Evolutionary conservation across 192 early-diverging fungal species (phyloP).

Genomic region (Entophlyctis luteolus): DNA sequence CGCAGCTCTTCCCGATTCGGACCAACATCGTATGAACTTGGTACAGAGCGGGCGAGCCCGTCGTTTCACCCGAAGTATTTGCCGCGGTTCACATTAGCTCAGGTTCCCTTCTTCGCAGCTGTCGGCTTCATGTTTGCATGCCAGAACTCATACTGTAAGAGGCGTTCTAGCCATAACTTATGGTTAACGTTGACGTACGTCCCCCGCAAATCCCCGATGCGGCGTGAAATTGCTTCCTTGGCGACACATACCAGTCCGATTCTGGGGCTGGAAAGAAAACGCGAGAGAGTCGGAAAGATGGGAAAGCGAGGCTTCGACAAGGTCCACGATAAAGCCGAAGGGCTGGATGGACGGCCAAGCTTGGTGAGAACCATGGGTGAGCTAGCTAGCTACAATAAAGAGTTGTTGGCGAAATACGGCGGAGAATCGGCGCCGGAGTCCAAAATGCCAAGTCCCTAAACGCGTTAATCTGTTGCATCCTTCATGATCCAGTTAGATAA

Average conservation of each 20-base stretch:
- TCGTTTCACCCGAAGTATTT: conserved; percentile 42
- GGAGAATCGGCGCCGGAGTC: too few species aligned
- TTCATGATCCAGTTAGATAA: too few species aligned
- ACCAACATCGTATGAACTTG: background rate
- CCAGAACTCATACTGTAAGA: conserved; percentile 63
- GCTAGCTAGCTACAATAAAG: too few species aligned
- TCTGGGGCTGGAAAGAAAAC: conserved; percentile 92
- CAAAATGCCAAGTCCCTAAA: too few species aligned
- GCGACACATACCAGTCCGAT: conserved; percentile 60
- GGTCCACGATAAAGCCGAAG: conserved; percentile 1
- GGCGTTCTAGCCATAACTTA: background rate
- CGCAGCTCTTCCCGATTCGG: background rate
- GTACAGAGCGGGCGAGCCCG: conserved; percentile 42
- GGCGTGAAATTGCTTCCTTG: too few species aligned
- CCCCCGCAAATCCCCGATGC: background rate
- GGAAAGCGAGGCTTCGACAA: conserved; percentile 31
- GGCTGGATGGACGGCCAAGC: conserved; percentile 17
- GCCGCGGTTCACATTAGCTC: conserved; percentile 43
- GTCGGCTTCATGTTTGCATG: conserved; percentile 79
- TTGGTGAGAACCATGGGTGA: too few species aligned
- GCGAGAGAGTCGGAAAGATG: conserved; percentile 63
- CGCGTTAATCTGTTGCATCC: too few species aligned
- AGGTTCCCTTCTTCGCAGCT: conserved; percentile 53
- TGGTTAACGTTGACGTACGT: background rate
- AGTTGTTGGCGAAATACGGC: too few species aligned